Evolutionary conservation across 2,329 filamentous ascomycete species (phyloP).

Genomic region (Xylariaceae sp.): DNA sequence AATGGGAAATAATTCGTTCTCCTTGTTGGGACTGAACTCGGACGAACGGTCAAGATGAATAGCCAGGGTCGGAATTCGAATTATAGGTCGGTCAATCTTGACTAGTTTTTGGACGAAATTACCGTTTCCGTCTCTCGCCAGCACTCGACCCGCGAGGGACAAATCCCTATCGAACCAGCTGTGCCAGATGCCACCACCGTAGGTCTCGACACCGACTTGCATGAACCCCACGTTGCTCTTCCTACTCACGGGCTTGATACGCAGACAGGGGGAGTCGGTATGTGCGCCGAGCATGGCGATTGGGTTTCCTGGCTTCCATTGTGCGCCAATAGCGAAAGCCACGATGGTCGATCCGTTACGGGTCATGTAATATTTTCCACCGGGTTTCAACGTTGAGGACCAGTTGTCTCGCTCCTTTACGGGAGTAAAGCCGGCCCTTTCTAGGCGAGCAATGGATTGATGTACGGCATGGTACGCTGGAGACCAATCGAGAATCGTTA

Average conservation of each 20-base stretch:
- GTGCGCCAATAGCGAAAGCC: slow-evolving; percentile 87
- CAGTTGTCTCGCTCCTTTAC: slow-evolving; percentile 93
- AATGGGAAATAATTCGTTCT: slow-evolving; percentile 94
- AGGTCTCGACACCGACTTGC: slow-evolving; percentile 95
- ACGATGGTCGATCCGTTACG: slow-evolving; percentile 92
- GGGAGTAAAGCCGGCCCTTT: slow-evolving; percentile 83
- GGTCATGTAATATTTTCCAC: slow-evolving; percentile 95
- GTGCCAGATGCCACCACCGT: slow-evolving; percentile 96
- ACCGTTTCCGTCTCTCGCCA: slow-evolving; percentile 77
- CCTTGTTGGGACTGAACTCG: slow-evolving; percentile 94
- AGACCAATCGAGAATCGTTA: slow-evolving; percentile 21
- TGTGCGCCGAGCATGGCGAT: slow-evolving; percentile 94
- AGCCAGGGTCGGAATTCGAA: slow-evolving; percentile 90
- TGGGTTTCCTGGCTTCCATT: slow-evolving; percentile 91
- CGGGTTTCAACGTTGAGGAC: slow-evolving; percentile 78
- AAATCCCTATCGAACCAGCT: slow-evolving; percentile 98
- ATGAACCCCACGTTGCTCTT: slow-evolving; percentile 85
- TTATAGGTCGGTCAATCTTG: slow-evolving; percentile 87
- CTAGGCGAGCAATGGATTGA: slow-evolving; percentile 76
- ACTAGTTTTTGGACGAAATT: slow-evolving; percentile 83
- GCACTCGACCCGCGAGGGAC: slow-evolving; percentile 84
- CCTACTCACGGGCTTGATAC: slow-evolving; percentile 93
- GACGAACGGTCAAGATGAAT: slow-evolving; percentile 90
- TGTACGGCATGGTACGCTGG: slow-evolving; percentile 93
- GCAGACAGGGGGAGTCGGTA: slow-evolving; percentile 91